Percentiles rank a stretch among this genome's conserved stretches.
phyloP scores from a whole-genome alignment of 129 eudicot genomes.

The Artemisia annua region DNA sequence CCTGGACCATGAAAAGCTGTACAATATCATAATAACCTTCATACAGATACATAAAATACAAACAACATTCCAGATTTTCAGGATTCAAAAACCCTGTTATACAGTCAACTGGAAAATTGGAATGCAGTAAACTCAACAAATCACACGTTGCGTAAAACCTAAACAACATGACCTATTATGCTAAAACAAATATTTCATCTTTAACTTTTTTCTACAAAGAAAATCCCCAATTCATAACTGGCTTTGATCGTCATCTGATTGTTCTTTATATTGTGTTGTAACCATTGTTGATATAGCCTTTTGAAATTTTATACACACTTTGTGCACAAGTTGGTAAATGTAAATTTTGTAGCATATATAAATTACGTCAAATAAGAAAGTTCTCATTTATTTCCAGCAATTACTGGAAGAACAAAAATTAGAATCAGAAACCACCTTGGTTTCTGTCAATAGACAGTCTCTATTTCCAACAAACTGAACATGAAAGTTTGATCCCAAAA shows the following conservation, averaged over 20 bases:
- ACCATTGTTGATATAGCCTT: background rate
- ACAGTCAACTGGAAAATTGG: no score
- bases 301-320: background rate
- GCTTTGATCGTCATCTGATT: background rate
- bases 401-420: background rate
- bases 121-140: no score
- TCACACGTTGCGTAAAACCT: no score
- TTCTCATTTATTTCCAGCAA: conserved; percentile 3
- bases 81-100: no score
- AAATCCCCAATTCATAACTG: background rate
- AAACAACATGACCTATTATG: no score
- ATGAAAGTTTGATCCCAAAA: background rate
- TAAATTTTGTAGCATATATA: background rate
- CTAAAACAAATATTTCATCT: no score
- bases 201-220: no score
- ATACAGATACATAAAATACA: background rate
- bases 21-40: no score
- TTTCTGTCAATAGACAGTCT: background rate
- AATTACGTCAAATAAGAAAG: background rate
- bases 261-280: background rate
- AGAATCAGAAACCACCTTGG: background rate
- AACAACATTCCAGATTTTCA: no score
- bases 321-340: background rate
- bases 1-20: background rate
- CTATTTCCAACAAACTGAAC: background rate